A percentile compares a stretch with the other conserved stretches of the same genome.
Evolutionary conservation across 2,329 filamentous ascomycete species (phyloP).

Genomic region (Fonsecaea erecta): DNA sequence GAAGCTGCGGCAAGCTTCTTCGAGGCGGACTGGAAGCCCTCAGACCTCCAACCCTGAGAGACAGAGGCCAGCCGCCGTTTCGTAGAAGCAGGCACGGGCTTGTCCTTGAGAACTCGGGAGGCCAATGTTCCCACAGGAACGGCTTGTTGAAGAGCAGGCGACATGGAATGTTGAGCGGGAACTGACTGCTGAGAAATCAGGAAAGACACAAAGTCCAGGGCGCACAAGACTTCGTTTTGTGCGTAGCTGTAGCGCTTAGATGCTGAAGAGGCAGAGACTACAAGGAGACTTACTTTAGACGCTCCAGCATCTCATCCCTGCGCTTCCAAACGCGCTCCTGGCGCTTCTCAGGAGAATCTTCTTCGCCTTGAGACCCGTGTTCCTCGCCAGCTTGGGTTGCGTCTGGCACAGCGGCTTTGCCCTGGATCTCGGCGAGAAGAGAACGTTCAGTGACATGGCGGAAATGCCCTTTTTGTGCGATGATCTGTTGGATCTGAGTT

Average conservation of each 20-base stretch:
- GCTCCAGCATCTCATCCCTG: constrained; percentile 51
- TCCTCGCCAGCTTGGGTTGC: constrained; percentile 55
- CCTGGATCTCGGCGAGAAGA: constrained; percentile 69
- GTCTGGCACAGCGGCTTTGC: constrained; percentile 43
- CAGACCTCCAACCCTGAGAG: constrained; percentile 73
- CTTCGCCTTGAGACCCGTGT: constrained; percentile 40
- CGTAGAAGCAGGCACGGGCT: constrained; percentile 62
- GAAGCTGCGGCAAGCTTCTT: constrained; percentile 75
- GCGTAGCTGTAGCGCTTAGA: constrained; percentile 45
- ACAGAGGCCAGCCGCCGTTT: constrained; percentile 59
- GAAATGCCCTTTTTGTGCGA: constrained; percentile 78
- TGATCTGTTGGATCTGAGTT: constrained; percentile 62
- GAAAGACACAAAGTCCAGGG: constrained; percentile 81
- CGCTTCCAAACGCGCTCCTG: constrained; percentile 50
- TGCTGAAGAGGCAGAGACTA: constrained; percentile 2
- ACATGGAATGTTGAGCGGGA: constrained; percentile 71
- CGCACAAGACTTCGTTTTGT: constrained; percentile 60
- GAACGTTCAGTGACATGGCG: constrained; percentile 75
- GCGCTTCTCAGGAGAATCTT: constrained; percentile 47
- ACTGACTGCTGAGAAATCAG: constrained; percentile 80
- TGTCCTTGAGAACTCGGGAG: constrained; percentile 66
- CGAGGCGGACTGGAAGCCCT: constrained; percentile 74
- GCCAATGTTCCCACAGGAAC: constrained; percentile 77
- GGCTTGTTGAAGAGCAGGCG: constrained; percentile 69
- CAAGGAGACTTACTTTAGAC: constrained; percentile 45